These are phyloP conservation scores for Sarocladiaceae sp. DNA, from an alignment of 2,329 filamentous ascomycete genomes.

Conservation along the genomic window DNA sequence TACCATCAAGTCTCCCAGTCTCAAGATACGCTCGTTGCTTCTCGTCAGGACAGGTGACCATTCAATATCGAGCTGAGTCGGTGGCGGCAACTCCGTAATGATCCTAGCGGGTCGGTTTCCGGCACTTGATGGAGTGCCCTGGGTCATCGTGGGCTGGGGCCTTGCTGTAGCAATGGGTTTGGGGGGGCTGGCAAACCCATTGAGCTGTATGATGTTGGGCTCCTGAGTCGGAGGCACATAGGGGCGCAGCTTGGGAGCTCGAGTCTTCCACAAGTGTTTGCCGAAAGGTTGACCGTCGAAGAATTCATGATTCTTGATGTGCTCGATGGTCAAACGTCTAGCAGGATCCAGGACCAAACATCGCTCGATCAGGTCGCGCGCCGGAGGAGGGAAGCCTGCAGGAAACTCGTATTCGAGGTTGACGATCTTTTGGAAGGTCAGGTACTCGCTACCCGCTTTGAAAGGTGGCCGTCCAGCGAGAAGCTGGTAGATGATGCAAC, in stretches of 20 bases:
- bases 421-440: slow-evolving; percentile 98
- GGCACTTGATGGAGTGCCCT: slow-evolving; percentile 13
- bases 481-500: slow-evolving; percentile 95
- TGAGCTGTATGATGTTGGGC: slow-evolving; percentile 67
- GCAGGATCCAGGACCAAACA: slow-evolving; percentile 84
- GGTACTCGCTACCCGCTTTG: slow-evolving; percentile 91
- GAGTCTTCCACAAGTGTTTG: slow-evolving; percentile 78
- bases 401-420: slow-evolving; percentile 92
- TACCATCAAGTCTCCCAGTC: slow-evolving; percentile 85
- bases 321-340: slow-evolving; percentile 80
- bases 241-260: slow-evolving; percentile 78
- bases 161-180: slow-evolving; percentile 24
- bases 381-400: slow-evolving; percentile 75
- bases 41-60: slow-evolving; percentile 94
- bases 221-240: slow-evolving; percentile 75
- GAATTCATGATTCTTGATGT: slow-evolving; percentile 95
- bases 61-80: slow-evolving; percentile 93
- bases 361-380: slow-evolving; percentile 83
- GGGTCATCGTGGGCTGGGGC: slow-evolving; percentile 20
- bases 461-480: slow-evolving; percentile 94
- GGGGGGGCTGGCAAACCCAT: slow-evolving; percentile 30
- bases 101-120: slow-evolving; percentile 64
- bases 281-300: slow-evolving; percentile 86
- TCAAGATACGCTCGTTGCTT: slow-evolving; percentile 88
- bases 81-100: slow-evolving; percentile 93